Evolutionary conservation across 257 asterid species (phyloP), one percentile per base, ranked within the genome.

Genomic region (Solanum piurae): DNA sequence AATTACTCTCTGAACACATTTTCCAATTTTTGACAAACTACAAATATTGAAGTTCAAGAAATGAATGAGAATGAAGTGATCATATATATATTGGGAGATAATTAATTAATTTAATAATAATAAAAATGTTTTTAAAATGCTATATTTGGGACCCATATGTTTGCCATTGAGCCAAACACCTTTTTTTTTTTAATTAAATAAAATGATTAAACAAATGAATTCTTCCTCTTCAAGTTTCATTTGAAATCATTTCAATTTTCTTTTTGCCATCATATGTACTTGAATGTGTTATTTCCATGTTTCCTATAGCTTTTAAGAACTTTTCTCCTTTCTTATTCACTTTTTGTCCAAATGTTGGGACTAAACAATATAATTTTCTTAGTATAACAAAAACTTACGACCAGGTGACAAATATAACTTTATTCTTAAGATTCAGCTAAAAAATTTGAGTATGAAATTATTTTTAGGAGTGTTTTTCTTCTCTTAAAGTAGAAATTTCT

Each of bases 121-220:
- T 31, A 46, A 52, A 52, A 52, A 62, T 31, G 23, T 1, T 18
- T 44, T 0, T 10, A 73, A 62, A 87, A 38, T 42, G 44, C 29
- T 34, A 73, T 73, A 37, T 44, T 4, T 86, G 94, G 98, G 98
- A 68, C 95, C 98, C 92, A 86, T 40, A 64, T 96, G 98, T 95
- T 94, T 91, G 88, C 90, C 86, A 89, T 93, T 94, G 98, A 95
- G 88, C 93, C 89, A 87, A 88, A 87, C 93, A 91, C 91, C 89
- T 92, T 20, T 12, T 69, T 2, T 36, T 33, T 33, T 16, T 52
- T 18, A 40, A 16, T 2, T 23, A 36, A 73, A 73, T 20, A 71
- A 16, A 72, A 34, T 33, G 12, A 74, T 21, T 71, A 74, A 42
- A 44, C 34, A 58, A 73, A 66, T 68, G 77, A 76, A 91, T 31